Evolutionary conservation across 495 filamentous ascomycete genomes (phyloP).

Genomic region (Stereocaulon alpinum): DNA sequence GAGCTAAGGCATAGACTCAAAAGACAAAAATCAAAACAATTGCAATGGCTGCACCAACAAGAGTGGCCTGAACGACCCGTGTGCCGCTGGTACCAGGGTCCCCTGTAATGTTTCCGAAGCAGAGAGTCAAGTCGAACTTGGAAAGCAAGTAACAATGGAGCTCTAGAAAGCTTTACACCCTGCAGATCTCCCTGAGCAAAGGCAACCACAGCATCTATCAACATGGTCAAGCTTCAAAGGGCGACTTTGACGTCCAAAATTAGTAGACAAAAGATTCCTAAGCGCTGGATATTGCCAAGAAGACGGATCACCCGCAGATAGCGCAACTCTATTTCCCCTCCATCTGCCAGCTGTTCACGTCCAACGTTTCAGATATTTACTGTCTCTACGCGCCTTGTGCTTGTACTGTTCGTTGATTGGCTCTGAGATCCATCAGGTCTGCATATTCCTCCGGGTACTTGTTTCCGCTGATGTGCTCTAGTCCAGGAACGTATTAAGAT

Average conservation of each 20-base stretch:
- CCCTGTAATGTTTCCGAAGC: neutral
- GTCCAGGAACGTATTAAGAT: conserved; percentile 3
- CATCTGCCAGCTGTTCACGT: neutral
- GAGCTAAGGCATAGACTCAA: neutral
- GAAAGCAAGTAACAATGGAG: too few species aligned
- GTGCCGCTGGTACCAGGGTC: neutral
- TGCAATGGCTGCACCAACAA: neutral
- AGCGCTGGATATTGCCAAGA: conserved; percentile 1
- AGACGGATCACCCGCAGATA: neutral
- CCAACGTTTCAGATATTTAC: neutral
- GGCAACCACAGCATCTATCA: too few species aligned
- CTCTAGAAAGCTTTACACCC: too few species aligned
- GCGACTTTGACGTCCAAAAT: neutral
- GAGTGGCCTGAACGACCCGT: neutral
- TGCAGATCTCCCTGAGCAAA: too few species aligned
- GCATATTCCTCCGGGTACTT: neutral
- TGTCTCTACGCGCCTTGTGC: conserved; percentile 6
- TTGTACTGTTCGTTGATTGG: neutral
- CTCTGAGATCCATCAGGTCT: neutral
- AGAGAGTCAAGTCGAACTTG: neutral
- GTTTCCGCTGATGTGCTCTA: neutral
- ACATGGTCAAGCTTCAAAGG: too few species aligned
- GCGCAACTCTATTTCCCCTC: neutral
- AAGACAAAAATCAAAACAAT: neutral
- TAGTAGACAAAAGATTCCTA: neutral